These are phyloP conservation scores for Terfezia boudieri DNA, from an alignment of 495 filamentous ascomycete species.

Conservation along the genomic window DNA sequence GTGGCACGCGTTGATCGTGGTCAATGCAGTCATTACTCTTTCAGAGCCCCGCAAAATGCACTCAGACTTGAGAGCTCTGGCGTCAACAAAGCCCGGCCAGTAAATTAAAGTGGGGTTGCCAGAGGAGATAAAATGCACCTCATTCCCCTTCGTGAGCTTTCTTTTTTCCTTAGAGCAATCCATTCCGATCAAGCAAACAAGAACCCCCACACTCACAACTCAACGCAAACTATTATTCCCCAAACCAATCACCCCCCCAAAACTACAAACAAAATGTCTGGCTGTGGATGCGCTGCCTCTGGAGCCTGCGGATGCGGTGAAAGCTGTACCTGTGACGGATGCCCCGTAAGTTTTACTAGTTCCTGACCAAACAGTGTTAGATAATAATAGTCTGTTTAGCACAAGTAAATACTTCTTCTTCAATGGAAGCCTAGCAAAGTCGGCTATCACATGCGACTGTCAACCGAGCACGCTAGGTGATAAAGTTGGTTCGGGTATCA, in stretches of 20 bases:
- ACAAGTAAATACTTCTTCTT: too few relatives aligned
- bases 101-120: neutral
- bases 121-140: conserved; percentile 8
- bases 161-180: neutral
- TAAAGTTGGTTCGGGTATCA: too few relatives aligned
- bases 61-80: conserved; percentile 1
- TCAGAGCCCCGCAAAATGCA: conserved; percentile 5
- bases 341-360: conserved; percentile 13
- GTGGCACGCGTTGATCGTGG: too few relatives aligned
- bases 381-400: too few relatives aligned
- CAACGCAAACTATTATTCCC: conserved; percentile 4
- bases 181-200: neutral
- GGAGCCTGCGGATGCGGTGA: conserved; percentile 15
- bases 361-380: too few relatives aligned
- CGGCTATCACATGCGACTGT: too few relatives aligned
- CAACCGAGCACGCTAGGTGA: too few relatives aligned
- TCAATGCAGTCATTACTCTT: too few relatives aligned
- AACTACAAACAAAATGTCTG: conserved; percentile 12
- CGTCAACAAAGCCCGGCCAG: neutral
- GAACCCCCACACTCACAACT: neutral
- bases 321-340: conserved; percentile 8
- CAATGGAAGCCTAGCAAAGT: too few relatives aligned
- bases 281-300: conserved; percentile 15
- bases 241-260: conserved; percentile 5
- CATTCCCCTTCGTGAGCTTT: conserved; percentile 1